Evolutionary conservation across 768 basidiomycete genomes (phyloP), one percentile per base, ranked within the genome.

Genomic region (Ramaria sp.): DNA sequence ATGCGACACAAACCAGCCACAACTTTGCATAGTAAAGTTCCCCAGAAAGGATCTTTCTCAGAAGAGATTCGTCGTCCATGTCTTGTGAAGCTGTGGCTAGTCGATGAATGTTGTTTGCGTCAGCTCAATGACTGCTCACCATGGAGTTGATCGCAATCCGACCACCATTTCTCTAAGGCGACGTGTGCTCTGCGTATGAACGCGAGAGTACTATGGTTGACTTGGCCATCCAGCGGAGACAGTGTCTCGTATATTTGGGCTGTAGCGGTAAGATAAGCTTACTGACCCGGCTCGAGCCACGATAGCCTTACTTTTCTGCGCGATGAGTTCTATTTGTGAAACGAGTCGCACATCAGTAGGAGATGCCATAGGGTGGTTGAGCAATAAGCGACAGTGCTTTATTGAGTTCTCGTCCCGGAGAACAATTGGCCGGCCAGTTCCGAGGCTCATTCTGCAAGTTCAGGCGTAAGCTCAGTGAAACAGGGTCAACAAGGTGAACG

Each of bases 161-260:
- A 71, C 81, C 88, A 91, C 93, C 93, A 96, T 64, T 86, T 88
- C 61, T 93, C 88, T 54, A 97, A 75, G 9, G 91, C 90, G 43
- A 84, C 73, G 59, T 87, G 88, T 53, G 92, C 91, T 10, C 91
- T 82, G 20, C 89, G 83, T 61, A 95, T 89, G 64, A 95, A 47
- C 6, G 88, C 80, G 27, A 94, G 74, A 1, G 92, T 91, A 54
- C 82, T 85, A 60, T 86, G 83, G 62, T 86, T 91, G 57, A 94
- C 84, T 62, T 90, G 85, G 7, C 91, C 91, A 61, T 89, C 87
- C 55, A 94, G 71, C 2, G 91, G 86, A 2, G 86, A 81, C 30
- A 97, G 75, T 7, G 90, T 91, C 65, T 95, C 92, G 62, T 91
- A 91, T 43, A 95, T 95, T 71, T 94, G 92, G 45, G 91, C 93